phyloP scores from a whole-genome alignment of 2,329 filamentous ascomycete species.

The Beauveria asiatica region DNA sequence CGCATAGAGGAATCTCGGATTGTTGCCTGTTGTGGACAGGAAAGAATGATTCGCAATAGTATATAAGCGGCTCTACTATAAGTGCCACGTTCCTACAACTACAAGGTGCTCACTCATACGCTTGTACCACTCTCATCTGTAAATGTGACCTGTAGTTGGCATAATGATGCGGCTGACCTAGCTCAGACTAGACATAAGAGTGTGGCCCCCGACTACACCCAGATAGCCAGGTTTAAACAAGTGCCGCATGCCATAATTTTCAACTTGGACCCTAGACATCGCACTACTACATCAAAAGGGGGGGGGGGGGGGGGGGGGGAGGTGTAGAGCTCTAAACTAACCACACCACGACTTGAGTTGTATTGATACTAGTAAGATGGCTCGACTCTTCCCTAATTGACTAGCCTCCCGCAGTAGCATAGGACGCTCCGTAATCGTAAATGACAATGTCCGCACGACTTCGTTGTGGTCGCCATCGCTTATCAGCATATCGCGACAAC shows the following conservation, averaged over 20 bases:
- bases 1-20: neutral
- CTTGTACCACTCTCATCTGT: neutral
- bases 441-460: neutral
- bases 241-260: neutral
- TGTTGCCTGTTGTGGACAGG: neutral
- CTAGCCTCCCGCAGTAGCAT: neutral
- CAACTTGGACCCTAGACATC: neutral
- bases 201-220: neutral
- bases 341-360: too few species aligned
- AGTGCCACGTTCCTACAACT: neutral
- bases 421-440: neutral
- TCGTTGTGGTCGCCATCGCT: neutral
- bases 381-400: too few species aligned
- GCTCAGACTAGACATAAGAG: neutral
- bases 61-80: neutral
- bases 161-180: neutral
- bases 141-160: neutral
- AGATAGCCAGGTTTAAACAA: neutral
- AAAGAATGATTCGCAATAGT: neutral
- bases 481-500: neutral
- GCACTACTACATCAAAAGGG: neutral
- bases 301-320: too few species aligned
- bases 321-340: too few species aligned
- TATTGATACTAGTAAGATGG: too few species aligned
- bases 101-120: neutral